A percentile compares a stretch with the other conserved stretches of the same genome.
These are phyloP conservation scores for Dothideomycetes sp. DNA, from an alignment of 2,329 filamentous ascomycete genomes.

Conservation along the genomic window DNA sequence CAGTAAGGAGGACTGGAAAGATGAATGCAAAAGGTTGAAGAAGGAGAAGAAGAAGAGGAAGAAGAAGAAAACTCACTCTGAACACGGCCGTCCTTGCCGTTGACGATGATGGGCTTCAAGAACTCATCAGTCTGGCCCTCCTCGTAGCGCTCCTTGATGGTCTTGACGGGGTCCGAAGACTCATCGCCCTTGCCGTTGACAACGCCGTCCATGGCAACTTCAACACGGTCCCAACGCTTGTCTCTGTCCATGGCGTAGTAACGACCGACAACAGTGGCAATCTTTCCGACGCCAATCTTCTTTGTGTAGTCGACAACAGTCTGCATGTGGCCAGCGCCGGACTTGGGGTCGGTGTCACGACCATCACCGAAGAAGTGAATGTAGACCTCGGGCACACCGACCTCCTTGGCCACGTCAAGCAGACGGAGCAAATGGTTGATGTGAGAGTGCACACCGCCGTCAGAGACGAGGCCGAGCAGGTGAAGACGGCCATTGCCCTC, in stretches of 20 bases:
- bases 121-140: constrained; percentile 93
- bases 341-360: constrained; percentile 96
- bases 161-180: constrained; percentile 72
- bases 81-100: constrained; percentile 75
- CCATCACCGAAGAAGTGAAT: constrained; percentile 99
- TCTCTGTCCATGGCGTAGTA: constrained; percentile 99
- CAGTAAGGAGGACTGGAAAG: background rate
- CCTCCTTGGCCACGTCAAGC: constrained; percentile 80
- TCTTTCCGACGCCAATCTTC: constrained; percentile 76
- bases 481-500: constrained; percentile 86
- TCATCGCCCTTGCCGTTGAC: constrained; percentile 79
- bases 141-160: constrained; percentile 79
- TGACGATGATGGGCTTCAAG: constrained; percentile 92
- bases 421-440: constrained; percentile 86
- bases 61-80: constrained; percentile 48
- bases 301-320: constrained; percentile 70
- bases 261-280: constrained; percentile 86
- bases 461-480: constrained; percentile 82
- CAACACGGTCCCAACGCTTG: constrained; percentile 95
- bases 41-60: background rate
- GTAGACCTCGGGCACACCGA: constrained; percentile 80
- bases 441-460: constrained; percentile 95
- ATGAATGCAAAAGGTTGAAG: background rate
- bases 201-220: constrained; percentile 80
- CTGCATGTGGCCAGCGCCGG: constrained; percentile 77